phyloP scores from a whole-genome alignment of 1,284 basidiomycete genomes.

The Microbotryum violaceum region DNA sequence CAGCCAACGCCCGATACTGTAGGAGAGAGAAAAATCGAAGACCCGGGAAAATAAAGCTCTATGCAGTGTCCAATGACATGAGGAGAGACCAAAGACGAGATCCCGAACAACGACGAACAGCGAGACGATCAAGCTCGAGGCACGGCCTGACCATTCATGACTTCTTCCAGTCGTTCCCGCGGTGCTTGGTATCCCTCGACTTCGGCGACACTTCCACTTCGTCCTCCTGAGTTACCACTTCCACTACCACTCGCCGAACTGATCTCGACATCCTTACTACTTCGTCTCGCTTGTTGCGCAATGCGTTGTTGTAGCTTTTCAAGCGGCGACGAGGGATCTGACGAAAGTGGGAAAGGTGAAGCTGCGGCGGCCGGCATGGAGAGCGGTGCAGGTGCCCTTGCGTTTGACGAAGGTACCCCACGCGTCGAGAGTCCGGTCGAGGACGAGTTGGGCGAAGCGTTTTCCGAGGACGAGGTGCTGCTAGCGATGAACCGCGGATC shows the following conservation, averaged over 20 bases:
- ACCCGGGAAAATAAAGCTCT: no score
- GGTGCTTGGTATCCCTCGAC: not conserved
- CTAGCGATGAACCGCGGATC: no score
- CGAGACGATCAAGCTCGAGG: not conserved
- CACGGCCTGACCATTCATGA: conserved; percentile 5
- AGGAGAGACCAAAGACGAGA: no score
- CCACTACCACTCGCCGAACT: no score
- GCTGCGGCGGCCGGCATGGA: not conserved
- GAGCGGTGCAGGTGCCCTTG: not conserved
- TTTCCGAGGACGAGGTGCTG: no score
- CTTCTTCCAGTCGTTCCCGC: not conserved
- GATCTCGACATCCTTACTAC: no score
- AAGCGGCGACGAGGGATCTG: conserved; percentile 8
- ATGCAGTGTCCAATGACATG: no score
- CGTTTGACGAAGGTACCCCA: no score
- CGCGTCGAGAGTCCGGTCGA: no score
- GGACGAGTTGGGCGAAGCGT: no score
- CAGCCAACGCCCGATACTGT: no score
- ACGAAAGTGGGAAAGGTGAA: not conserved
- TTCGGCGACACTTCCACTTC: not conserved
- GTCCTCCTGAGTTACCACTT: not conserved
- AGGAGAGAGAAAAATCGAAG: no score
- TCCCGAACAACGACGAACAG: not conserved
- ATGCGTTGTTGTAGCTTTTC: conserved; percentile 22
- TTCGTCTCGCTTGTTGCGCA: conserved; percentile 13